A percentile compares a stretch with the other conserved stretches of the same genome.
Evolutionary conservation across 1,284 basidiomycete species (phyloP).

Genomic region (Trametes pubescens): DNA sequence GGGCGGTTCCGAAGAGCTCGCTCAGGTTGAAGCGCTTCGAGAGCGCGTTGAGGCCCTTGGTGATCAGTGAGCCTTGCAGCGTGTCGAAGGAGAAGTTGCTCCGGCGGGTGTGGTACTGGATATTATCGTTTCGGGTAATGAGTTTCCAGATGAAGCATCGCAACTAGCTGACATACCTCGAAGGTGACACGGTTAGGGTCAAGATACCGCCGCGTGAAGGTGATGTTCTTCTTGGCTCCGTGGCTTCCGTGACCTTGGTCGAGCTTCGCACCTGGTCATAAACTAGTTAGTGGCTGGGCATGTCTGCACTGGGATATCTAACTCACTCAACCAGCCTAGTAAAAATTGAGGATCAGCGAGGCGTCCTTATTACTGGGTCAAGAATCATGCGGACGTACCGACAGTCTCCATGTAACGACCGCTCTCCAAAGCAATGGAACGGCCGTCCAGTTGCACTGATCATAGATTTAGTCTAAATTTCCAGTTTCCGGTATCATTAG

Average conservation of each 20-base stretch:
- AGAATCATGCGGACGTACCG: conserved; percentile 49
- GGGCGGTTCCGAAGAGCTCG: conserved; percentile 71
- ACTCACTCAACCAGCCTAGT: conserved; percentile 30
- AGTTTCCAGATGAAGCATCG: not conserved
- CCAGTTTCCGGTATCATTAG: not conserved
- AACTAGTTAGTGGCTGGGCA: not conserved
- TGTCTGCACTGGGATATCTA: no score
- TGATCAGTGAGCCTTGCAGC: conserved; percentile 56
- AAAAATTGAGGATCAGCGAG: not conserved
- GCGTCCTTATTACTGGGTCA: not conserved
- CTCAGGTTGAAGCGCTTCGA: conserved; percentile 61
- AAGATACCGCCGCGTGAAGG: conserved; percentile 74
- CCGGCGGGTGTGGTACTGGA: conserved; percentile 63
- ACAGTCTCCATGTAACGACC: conserved; percentile 91
- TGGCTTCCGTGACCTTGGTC: conserved; percentile 45
- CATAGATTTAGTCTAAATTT: not conserved
- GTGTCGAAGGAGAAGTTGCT: conserved; percentile 65
- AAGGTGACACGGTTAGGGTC: conserved; percentile 80
- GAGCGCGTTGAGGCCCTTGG: conserved; percentile 60
- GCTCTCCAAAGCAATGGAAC: conserved; percentile 78
- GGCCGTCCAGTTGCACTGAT: conserved; percentile 63
- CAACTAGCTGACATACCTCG: conserved; percentile 51
- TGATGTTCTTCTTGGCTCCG: conserved; percentile 56
- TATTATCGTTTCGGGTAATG: not conserved
- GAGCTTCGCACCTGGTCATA: conserved; percentile 57